A percentile compares a stretch with the other conserved stretches of the same genome.
phyloP scores from a whole-genome alignment of 2,329 filamentous ascomycete species.

The Camptophora hylomeconis region DNA sequence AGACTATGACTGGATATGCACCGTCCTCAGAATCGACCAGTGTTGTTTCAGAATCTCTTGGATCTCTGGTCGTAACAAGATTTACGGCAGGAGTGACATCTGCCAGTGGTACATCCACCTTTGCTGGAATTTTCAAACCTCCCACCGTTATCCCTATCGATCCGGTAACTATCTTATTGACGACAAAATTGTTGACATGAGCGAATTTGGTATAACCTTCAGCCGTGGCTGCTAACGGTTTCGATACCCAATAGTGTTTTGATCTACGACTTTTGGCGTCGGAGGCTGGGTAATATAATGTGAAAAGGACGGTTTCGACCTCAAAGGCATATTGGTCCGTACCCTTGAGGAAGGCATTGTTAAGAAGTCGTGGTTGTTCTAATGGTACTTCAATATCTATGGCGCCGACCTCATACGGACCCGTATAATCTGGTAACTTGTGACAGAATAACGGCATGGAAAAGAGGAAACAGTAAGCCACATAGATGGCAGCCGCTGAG shows the following conservation, averaged over 20 bases:
- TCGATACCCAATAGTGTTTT: conserved; percentile 16
- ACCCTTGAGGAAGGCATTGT: conserved; percentile 12
- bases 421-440: conserved; percentile 14
- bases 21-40: conserved; percentile 2
- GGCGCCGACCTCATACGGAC: conserved; percentile 15
- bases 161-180: conserved; percentile 13
- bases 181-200: conserved; percentile 16
- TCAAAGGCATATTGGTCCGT: conserved; percentile 12
- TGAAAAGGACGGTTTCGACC: conserved; percentile 18
- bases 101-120: conserved; percentile 16
- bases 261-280: conserved; percentile 8
- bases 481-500: conserved; percentile 8
- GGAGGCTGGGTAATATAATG: conserved; percentile 15
- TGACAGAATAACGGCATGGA: conserved; percentile 13
- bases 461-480: conserved; percentile 12
- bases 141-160: conserved; percentile 14
- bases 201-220: conserved; percentile 16
- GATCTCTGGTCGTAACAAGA: conserved; percentile 3
- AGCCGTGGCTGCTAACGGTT: conserved; percentile 11
- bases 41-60: neutral
- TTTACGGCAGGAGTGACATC: conserved; percentile 4
- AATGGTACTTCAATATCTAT: conserved; percentile 16
- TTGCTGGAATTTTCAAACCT: conserved; percentile 15
- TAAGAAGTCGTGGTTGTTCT: conserved; percentile 9
- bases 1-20: conserved; percentile 17